These are phyloP conservation scores for Euryodendron excelsum DNA, from an alignment of 148 eudicot genomes.

Conservation along the genomic window DNA sequence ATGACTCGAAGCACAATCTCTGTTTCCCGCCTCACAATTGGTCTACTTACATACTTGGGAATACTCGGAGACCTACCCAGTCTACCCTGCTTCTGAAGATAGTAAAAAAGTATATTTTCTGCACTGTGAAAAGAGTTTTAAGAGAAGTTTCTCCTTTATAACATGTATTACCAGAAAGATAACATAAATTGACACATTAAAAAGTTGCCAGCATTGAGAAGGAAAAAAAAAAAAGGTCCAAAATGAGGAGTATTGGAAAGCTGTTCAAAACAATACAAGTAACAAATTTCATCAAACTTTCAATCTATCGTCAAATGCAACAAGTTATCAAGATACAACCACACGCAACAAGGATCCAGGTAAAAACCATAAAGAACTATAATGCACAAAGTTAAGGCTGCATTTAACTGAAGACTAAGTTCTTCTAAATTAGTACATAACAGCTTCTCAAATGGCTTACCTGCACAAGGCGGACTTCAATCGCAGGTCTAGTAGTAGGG, in stretches of 20 bases:
- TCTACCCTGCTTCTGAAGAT: background rate
- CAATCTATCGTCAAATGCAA: background rate
- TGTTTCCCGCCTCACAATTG: background rate
- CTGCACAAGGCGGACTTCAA: constrained; percentile 68
- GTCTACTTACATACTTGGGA: background rate
- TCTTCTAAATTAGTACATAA: background rate
- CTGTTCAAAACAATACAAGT: background rate
- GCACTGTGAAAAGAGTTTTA: background rate
- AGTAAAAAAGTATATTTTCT: background rate
- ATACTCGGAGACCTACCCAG: background rate
- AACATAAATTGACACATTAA: background rate
- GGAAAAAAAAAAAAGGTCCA: background rate
- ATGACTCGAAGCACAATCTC: background rate
- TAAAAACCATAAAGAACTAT: background rate
- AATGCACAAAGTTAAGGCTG: background rate
- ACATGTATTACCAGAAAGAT: background rate
- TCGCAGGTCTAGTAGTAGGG: constrained; percentile 49
- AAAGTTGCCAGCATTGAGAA: background rate
- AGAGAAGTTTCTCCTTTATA: background rate
- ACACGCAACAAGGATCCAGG: background rate
- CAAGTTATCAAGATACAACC: background rate
- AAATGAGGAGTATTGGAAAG: background rate
- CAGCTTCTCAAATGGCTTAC: constrained; percentile 25
- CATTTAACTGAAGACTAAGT: background rate
- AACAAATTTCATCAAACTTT: background rate